A percentile compares a stretch with the other conserved stretches of the same genome.
These are phyloP conservation scores for Xylaria flabelliformis DNA, from an alignment of 495 filamentous ascomycete species.

Conservation along the genomic window DNA sequence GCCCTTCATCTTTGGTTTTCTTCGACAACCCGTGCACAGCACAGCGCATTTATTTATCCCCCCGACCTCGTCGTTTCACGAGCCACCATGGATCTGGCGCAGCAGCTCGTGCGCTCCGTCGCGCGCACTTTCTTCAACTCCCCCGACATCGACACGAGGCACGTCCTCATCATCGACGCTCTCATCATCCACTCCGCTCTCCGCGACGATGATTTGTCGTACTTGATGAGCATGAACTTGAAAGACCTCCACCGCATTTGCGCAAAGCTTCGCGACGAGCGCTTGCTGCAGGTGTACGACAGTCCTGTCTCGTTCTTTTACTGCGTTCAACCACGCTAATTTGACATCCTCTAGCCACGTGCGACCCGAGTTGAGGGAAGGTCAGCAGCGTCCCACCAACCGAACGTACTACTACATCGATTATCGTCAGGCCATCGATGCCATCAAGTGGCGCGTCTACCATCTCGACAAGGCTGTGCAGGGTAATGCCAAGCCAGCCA, in stretches of 20 bases:
- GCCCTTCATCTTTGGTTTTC: background rate
- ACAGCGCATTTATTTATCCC: background rate
- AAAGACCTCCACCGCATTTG: constrained; percentile 91
- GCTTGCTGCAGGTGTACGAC: constrained; percentile 78
- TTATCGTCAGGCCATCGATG: constrained; percentile 91
- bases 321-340: constrained; percentile 7
- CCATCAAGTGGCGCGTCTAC: constrained; percentile 93
- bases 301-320: background rate
- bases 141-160: constrained; percentile 65
- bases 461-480: constrained; percentile 84
- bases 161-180: constrained; percentile 90
- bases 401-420: constrained; percentile 97
- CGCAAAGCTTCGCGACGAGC: constrained; percentile 81
- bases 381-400: constrained; percentile 78
- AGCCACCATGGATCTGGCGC: constrained; percentile 79
- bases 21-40: background rate
- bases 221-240: constrained; percentile 81
- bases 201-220: constrained; percentile 84
- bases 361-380: constrained; percentile 79
- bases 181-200: constrained; percentile 89
- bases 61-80: background rate
- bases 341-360: constrained; percentile 62
- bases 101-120: constrained; percentile 84
- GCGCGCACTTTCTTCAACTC: constrained; percentile 83
- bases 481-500: constrained; percentile 73